phyloP scores from a whole-genome alignment of 495 filamentous ascomycete genomes.

The Penicilliopsis zonata region DNA sequence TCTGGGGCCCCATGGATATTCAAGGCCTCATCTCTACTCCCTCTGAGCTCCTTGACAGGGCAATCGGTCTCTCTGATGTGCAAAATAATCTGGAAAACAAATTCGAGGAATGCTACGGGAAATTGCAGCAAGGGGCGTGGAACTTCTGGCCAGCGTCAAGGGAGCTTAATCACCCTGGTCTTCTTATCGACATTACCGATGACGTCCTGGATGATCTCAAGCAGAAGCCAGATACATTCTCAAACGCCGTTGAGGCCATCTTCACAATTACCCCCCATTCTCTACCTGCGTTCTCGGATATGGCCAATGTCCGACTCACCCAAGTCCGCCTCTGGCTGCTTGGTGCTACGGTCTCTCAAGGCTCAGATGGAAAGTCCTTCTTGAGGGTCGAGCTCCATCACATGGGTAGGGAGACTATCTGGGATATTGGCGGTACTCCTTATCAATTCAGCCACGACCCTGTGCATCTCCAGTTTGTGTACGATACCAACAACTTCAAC shows the following conservation, averaged over 20 bases:
- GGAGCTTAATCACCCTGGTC: no score
- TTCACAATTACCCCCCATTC: background rate
- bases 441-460: conserved; percentile 3
- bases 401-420: conserved; percentile 1
- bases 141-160: no score
- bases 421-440: background rate
- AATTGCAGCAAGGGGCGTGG: no score
- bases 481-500: conserved; percentile 1
- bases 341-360: background rate
- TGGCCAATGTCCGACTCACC: conserved; percentile 1
- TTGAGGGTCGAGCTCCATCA: conserved; percentile 1
- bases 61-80: no score
- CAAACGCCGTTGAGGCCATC: no score
- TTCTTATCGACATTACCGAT: no score
- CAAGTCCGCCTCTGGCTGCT: conserved; percentile 3
- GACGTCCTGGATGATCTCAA: no score
- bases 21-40: no score
- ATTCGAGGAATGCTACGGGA: no score
- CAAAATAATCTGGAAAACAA: no score
- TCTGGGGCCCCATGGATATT: conserved; percentile 1
- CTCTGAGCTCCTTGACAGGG: no score
- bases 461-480: conserved; percentile 1
- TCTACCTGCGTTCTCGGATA: background rate
- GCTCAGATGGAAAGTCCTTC: background rate
- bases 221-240: no score